Conservation (phyloP, 257 asterid genomes). For the Fraxinus cuspidata region DNA sequence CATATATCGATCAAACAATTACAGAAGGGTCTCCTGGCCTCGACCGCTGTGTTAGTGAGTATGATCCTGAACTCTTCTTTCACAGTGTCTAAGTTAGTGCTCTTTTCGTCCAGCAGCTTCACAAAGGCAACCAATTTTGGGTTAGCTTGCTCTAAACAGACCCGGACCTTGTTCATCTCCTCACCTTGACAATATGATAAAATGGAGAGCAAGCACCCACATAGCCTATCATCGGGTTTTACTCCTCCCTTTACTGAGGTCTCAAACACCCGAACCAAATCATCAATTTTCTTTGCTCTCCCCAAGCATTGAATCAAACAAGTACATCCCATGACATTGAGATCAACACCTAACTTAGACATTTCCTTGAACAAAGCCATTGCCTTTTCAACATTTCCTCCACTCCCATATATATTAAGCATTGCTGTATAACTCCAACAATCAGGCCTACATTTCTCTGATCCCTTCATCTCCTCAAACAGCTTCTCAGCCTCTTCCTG, state of each 20-base stretch:
- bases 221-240: conserved; percentile 82
- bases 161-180: conserved; percentile 61
- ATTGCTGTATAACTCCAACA: conserved; percentile 89
- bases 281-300: conserved; percentile 66
- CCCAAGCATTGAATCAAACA: conserved; percentile 90
- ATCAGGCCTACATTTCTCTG: conserved; percentile 61
- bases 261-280: conserved; percentile 67
- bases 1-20: conserved; percentile 88
- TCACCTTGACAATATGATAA: conserved; percentile 63
- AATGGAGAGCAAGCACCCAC: conserved; percentile 85
- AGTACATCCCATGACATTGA: conserved; percentile 95
- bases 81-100: conserved; percentile 37
- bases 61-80: conserved; percentile 62
- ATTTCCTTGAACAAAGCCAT: conserved; percentile 74
- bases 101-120: conserved; percentile 40
- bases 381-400: conserved; percentile 75
- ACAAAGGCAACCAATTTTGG: conserved; percentile 52
- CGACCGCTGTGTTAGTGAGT: conserved; percentile 59
- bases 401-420: conserved; percentile 87
- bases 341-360: conserved; percentile 48
- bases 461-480: conserved; percentile 78
- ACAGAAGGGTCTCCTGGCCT: conserved; percentile 82
- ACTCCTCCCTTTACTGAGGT: conserved; percentile 57
- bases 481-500: conserved; percentile 78
- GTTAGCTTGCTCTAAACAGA: conserved; percentile 57